These are phyloP conservation scores for Hypoxylon sp. DNA, from an alignment of 2,329 filamentous ascomycete genomes.

Conservation along the genomic window DNA sequence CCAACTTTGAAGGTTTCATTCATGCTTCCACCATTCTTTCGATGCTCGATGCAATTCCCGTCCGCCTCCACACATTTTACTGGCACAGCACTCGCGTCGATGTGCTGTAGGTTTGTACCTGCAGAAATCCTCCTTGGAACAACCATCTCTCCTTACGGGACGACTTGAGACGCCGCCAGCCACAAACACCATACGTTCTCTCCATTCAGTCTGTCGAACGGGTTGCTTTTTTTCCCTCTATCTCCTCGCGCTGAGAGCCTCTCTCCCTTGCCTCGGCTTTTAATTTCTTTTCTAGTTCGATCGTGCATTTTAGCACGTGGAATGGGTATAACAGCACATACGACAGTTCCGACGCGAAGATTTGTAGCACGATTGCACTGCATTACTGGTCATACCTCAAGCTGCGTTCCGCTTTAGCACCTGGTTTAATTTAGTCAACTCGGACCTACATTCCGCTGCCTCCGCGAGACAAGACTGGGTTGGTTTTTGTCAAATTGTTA, in stretches of 20 bases:
- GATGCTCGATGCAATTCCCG: conserved; percentile 19
- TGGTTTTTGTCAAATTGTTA: conserved; percentile 16
- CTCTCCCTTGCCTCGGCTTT: conserved; percentile 29
- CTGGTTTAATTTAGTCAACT: conserved; percentile 4
- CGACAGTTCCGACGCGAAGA: conserved; percentile 19
- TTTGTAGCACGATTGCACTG: conserved; percentile 26
- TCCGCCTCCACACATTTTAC: conserved; percentile 16
- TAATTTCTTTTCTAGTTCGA: conserved; percentile 23
- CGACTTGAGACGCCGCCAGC: conserved; percentile 38
- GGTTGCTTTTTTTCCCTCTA: conserved; percentile 16
- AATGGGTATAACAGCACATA: conserved; percentile 24
- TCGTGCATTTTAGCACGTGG: conserved; percentile 31
- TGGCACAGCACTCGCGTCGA: conserved; percentile 13
- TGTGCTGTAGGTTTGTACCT: conserved; percentile 18
- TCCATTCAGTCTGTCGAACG: conserved; percentile 14
- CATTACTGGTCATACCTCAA: conserved; percentile 19
- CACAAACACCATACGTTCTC: conserved; percentile 33
- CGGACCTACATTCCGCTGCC: conserved; percentile 16
- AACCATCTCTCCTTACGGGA: conserved; percentile 3
- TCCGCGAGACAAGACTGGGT: conserved; percentile 8
- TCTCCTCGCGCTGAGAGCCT: conserved; percentile 9
- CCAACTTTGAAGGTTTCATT: conserved; percentile 38
- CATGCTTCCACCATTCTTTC: conserved; percentile 30
- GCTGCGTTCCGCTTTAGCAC: conserved; percentile 24
- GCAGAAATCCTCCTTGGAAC: conserved; percentile 39